These are phyloP conservation scores for Linum lewisii DNA, from an alignment of 345 rosid genomes.

Conservation along the genomic window DNA sequence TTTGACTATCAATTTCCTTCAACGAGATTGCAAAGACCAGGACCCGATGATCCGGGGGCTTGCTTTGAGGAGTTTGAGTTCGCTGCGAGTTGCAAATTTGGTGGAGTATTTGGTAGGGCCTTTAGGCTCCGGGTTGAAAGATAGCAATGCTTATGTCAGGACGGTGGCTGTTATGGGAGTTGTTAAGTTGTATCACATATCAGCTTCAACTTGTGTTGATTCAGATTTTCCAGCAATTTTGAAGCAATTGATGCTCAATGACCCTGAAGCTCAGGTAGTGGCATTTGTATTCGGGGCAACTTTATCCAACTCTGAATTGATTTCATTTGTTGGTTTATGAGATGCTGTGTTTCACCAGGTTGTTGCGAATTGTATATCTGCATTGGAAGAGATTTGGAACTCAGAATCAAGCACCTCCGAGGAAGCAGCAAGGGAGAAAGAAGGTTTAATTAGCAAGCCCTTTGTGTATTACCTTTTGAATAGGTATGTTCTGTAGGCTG, in stretches of 20 bases:
- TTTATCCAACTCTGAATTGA: neutral
- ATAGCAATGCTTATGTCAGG: slow-evolving; percentile 78
- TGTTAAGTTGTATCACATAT: slow-evolving; percentile 85
- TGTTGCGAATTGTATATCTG: slow-evolving; percentile 78
- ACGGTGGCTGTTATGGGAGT: slow-evolving; percentile 81
- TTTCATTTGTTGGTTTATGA: neutral
- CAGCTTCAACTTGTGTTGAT: slow-evolving; percentile 68
- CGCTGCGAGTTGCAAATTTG: slow-evolving; percentile 73
- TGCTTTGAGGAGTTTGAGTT: slow-evolving; percentile 84
- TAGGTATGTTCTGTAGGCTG: slow-evolving; percentile 36
- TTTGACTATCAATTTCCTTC: slow-evolving; percentile 87
- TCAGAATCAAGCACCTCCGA: slow-evolving; percentile 76
- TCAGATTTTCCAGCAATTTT: slow-evolving; percentile 73
- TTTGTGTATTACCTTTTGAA: slow-evolving; percentile 65
- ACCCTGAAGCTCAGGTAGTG: slow-evolving; percentile 74
- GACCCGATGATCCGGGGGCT: slow-evolving; percentile 97
- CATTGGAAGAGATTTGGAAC: slow-evolving; percentile 95
- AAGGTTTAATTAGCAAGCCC: slow-evolving; percentile 70
- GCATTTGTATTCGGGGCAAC: neutral
- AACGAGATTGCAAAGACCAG: slow-evolving; percentile 91
- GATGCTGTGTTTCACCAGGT: slow-evolving; percentile 37
- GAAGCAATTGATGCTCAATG: slow-evolving; percentile 82
- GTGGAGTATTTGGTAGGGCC: slow-evolving; percentile 99
- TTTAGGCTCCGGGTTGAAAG: slow-evolving; percentile 72
- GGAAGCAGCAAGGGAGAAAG: slow-evolving; percentile 81